Evolutionary conservation across 129 eudicot genomes (phyloP).

Genomic region (Erigeron canadensis): DNA sequence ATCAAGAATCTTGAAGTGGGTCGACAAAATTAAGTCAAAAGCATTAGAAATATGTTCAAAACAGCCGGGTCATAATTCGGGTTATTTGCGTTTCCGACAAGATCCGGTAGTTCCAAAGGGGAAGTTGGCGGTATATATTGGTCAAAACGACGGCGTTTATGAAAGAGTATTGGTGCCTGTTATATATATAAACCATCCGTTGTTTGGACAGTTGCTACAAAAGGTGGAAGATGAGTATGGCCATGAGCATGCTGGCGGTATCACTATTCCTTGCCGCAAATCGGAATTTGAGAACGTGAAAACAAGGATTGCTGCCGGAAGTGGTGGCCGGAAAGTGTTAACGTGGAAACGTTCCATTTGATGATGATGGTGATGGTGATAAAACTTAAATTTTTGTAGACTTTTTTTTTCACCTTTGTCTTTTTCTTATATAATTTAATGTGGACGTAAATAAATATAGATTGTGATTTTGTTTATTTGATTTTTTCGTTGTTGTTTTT

Average conservation of each 20-base stretch:
- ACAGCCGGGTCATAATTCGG: constrained; percentile 8
- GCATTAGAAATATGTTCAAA: constrained; percentile 42
- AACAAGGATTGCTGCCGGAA: constrained; percentile 63
- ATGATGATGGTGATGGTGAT: constrained; percentile 32
- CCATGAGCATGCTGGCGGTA: constrained; percentile 74
- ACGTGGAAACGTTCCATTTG: constrained; percentile 29
- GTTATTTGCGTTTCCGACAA: constrained; percentile 35
- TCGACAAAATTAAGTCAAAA: constrained; percentile 42
- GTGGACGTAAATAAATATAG: not conserved
- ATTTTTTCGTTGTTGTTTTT: too few species aligned
- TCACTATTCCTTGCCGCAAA: constrained; percentile 83
- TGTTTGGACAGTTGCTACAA: constrained; percentile 65
- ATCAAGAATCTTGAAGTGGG: constrained; percentile 44
- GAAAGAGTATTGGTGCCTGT: constrained; percentile 84
- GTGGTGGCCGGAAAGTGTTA: constrained; percentile 53
- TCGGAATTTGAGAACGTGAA: constrained; percentile 79
- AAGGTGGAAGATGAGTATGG: constrained; percentile 80
- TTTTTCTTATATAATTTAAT: not conserved
- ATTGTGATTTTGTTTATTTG: not conserved
- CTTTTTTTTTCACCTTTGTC: not conserved
- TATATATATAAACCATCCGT: constrained; percentile 76
- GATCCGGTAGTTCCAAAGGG: constrained; percentile 69
- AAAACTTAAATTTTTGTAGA: not conserved
- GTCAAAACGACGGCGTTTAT: constrained; percentile 56
- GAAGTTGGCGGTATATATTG: constrained; percentile 77